A percentile compares a stretch with the other conserved stretches of the same genome.
phyloP scores from a whole-genome alignment of 805 yeast species.

The Candida arabinofermentans region DNA sequence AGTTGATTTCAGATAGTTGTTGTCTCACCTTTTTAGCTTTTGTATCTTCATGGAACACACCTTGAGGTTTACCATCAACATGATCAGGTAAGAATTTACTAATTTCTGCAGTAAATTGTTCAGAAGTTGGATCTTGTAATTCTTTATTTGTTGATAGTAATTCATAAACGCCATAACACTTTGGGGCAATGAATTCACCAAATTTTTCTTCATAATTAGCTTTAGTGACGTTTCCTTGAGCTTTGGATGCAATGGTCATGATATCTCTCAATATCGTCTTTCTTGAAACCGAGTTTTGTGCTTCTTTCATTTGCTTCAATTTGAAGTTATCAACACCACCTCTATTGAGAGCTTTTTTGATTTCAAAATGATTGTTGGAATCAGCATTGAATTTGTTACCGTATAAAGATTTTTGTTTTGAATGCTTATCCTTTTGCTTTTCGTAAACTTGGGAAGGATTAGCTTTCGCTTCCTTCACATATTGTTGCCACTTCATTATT shows the following conservation, averaged over 20 bases:
- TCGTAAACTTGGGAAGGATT: constrained; percentile 58
- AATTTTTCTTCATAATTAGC: constrained; percentile 35
- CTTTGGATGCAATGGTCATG: constrained; percentile 25
- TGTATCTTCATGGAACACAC: constrained; percentile 27
- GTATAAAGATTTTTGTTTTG: constrained; percentile 31
- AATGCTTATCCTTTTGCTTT: constrained; percentile 42
- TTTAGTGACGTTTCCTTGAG: constrained; percentile 20
- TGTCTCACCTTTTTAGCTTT: constrained; percentile 30
- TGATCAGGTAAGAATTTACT: constrained; percentile 36
- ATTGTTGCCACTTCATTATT: constrained; percentile 70
- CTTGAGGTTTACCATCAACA: constrained; percentile 27
- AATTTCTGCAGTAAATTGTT: constrained; percentile 47
- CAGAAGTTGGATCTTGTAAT: constrained; percentile 21
- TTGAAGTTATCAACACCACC: constrained; percentile 28
- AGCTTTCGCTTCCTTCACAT: constrained; percentile 53
- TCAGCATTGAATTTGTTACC: constrained; percentile 20
- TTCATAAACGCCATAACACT: constrained; percentile 36
- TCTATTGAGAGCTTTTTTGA: constrained; percentile 6
- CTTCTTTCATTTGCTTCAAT: constrained; percentile 33
- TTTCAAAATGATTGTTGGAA: constrained; percentile 1
- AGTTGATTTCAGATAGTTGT: constrained; percentile 31
- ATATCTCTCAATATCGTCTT: constrained; percentile 43
- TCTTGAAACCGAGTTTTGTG: constrained; percentile 38
- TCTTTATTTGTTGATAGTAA: constrained; percentile 20
- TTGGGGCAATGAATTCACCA: constrained; percentile 28